Evolutionary conservation across 345 rosid species (phyloP).

Genomic region (Rhodomyrtus tomentosa): DNA sequence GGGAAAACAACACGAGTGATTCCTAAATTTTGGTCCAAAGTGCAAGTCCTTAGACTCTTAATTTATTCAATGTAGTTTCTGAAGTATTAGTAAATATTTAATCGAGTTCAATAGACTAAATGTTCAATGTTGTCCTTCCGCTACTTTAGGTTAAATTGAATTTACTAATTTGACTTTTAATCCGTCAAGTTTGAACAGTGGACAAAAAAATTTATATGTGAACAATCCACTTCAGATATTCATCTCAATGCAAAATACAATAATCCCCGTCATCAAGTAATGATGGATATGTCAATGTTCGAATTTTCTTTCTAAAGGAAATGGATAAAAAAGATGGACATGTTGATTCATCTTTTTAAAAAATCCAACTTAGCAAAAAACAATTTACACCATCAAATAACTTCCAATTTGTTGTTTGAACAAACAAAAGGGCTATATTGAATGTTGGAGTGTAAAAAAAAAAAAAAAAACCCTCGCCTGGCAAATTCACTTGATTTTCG

Average conservation of each 20-base stretch:
- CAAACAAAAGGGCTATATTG: neutral
- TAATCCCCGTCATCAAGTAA: neutral
- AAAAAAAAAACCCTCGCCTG: too few species aligned
- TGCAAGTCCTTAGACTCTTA: neutral
- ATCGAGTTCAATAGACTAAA: neutral
- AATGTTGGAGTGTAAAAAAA: too few species aligned
- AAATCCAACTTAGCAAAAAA: neutral
- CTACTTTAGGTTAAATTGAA: neutral
- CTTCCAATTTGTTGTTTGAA: neutral
- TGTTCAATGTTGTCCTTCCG: neutral
- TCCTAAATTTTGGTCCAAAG: neutral
- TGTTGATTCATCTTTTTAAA: neutral
- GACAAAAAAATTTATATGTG: neutral
- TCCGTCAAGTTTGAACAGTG: accelerated
- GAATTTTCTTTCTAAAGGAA: neutral
- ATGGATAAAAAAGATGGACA: neutral
- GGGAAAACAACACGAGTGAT: neutral
- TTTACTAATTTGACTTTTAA: neutral
- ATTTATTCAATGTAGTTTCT: neutral
- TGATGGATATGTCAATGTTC: neutral
- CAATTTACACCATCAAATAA: neutral
- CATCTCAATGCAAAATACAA: neutral
- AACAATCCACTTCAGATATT: neutral
- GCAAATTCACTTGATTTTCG: too few species aligned
- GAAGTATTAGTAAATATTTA: neutral